phyloP scores from a whole-genome alignment of 2,329 filamentous ascomycete genomes.

The Neonectria neomacrospora region DNA sequence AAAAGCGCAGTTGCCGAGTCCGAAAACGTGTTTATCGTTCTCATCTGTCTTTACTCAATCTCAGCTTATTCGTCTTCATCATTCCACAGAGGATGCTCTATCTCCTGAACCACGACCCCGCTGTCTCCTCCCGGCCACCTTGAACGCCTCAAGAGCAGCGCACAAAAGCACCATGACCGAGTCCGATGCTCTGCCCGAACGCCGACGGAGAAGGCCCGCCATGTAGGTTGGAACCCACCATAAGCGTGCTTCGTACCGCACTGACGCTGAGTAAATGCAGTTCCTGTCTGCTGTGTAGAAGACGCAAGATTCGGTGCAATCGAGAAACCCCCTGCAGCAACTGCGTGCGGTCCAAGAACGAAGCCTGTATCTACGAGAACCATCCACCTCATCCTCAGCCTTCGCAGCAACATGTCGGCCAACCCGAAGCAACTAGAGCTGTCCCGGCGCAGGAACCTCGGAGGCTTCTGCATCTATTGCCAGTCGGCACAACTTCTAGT shows the following conservation, averaged over 20 bases:
- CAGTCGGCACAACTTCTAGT: slow-evolving; percentile 11
- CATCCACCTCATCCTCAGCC: slow-evolving; percentile 7
- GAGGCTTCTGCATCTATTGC: not conserved
- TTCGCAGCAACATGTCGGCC: not conserved
- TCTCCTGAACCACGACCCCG: not conserved
- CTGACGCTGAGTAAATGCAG: slow-evolving; percentile 35
- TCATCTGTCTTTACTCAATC: not conserved
- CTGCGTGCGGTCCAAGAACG: slow-evolving; percentile 52
- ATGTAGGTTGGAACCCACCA: slow-evolving; percentile 30
- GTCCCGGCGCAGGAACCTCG: rapidly evolving
- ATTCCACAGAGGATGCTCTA: slow-evolving; percentile 4
- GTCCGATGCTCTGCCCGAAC: slow-evolving; percentile 28
- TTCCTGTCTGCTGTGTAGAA: slow-evolving; percentile 55
- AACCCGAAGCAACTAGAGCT: not conserved
- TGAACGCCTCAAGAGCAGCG: not conserved
- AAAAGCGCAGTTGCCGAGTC: slow-evolving; percentile 21
- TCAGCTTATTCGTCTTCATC: not conserved
- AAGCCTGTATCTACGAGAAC: slow-evolving; percentile 50
- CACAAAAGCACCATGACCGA: slow-evolving; percentile 26
- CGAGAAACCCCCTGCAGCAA: slow-evolving; percentile 55
- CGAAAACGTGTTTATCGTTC: slow-evolving; percentile 6
- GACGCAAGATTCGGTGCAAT: slow-evolving; percentile 59
- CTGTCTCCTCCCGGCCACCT: not conserved
- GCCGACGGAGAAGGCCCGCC: slow-evolving; percentile 45
- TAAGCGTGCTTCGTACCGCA: not conserved